phyloP scores from a whole-genome alignment of 2,329 filamentous ascomycete species.

The Fusarium lateritium region DNA sequence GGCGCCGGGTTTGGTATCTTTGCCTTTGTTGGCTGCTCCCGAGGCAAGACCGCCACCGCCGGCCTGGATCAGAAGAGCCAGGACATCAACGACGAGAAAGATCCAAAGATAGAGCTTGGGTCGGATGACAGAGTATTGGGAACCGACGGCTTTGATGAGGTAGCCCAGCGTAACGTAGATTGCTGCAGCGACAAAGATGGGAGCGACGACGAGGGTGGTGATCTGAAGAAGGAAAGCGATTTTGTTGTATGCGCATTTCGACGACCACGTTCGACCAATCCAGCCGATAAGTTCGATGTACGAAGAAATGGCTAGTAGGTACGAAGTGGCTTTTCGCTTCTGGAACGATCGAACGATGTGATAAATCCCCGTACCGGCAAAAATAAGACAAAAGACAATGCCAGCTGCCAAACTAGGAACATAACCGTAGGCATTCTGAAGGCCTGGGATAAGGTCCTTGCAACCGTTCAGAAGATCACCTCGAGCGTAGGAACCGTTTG shows the following conservation, averaged over 20 bases:
- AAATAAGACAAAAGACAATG: conserved; percentile 41
- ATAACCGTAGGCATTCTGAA: conserved; percentile 41
- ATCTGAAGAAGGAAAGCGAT: conserved; percentile 67
- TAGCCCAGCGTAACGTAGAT: conserved; percentile 65
- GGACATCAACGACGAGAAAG: conserved; percentile 59
- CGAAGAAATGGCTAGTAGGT: conserved; percentile 33
- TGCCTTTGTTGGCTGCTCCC: conserved; percentile 47
- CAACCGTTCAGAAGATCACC: conserved; percentile 42
- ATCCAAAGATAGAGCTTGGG: conserved; percentile 63
- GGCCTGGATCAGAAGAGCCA: conserved; percentile 55
- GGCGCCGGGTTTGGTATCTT: conserved; percentile 60
- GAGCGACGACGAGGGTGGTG: conserved; percentile 60
- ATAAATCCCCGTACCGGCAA: conserved; percentile 30
- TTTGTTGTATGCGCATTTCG: conserved; percentile 63
- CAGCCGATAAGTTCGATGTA: conserved; percentile 62
- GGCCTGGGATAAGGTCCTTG: conserved; percentile 35
- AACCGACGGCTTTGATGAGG: conserved; percentile 62
- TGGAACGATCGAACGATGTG: conserved; percentile 41
- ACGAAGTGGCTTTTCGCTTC: conserved; percentile 38
- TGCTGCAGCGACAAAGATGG: conserved; percentile 66
- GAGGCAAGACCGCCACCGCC: conserved; percentile 64
- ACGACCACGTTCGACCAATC: conserved; percentile 64
- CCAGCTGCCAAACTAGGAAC: conserved; percentile 40
- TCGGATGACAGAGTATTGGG: conserved; percentile 58
- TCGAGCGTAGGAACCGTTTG: conserved; percentile 31